Evolutionary conservation across 495 filamentous ascomycete species (phyloP), one percentile per base, ranked within the genome.

Genomic region (Emericellopsis terricola): DNA sequence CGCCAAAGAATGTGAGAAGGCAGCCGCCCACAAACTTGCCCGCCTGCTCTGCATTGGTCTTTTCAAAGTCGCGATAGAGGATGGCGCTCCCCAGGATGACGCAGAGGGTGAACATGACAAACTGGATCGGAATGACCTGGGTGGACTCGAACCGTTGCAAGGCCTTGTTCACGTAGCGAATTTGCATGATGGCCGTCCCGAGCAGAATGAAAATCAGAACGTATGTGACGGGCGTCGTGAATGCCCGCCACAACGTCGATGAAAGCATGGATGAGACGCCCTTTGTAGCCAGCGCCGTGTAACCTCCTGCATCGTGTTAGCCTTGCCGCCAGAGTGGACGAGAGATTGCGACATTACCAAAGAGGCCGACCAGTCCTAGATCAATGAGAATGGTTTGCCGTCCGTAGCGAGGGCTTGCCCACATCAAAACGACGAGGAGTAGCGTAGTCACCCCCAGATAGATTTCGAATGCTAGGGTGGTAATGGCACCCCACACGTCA

Each of bases 121-220:
- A 97, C 47, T 97, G 89, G 9, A 82, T 83, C 2, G 89, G 89
- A 34, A 97, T 94, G 40, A 97, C 89, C 45, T 93, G 83, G 0
- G 89, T 97, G 0, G 86, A 87, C 52, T 94, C 83, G 57, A 97
- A 97, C 34, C 81, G 75, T 49, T 91, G 84, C 14, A 97, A 61
- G 1, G 89, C 86, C 31, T 84, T 83, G 58, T 97, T 97, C 41
- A 97, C 65, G 50, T 94, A 97, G 40, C 78, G 82, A 41, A 97
- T 83, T 54, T 97, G 89, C 71, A 94, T 79, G 35, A 96, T 57
- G 14, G 89, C 89, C 6, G 87, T 93, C 19, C 55, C 71, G 5
- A 87, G 58, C 11, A 97, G 68, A 28, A 96, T 55, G 28, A 76
- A 66, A 2, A 80, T 54, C 9, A 96, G 68, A 1, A 77, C 69